Conservation (phyloP, 495 filamentous ascomycete species). For the Tuber umbilicatum region DNA sequence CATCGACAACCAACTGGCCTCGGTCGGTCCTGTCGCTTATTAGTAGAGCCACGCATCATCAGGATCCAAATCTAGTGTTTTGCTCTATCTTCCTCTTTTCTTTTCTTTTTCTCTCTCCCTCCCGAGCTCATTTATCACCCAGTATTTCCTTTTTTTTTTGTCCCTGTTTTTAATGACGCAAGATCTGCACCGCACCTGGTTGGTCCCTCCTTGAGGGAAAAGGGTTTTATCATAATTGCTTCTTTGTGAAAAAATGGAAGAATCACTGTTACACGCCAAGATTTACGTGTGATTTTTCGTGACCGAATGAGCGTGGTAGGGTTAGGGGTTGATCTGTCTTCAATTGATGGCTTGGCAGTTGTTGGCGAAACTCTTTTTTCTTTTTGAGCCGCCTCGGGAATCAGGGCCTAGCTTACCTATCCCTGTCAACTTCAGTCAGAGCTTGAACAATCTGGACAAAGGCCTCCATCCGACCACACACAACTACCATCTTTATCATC, state of each 20-base stretch:
- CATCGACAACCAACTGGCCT: neutral
- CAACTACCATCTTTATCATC: neutral
- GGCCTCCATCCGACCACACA: neutral
- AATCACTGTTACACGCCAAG: neutral
- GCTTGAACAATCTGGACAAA: neutral
- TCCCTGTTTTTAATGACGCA: slow-evolving; percentile 5
- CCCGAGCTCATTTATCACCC: neutral
- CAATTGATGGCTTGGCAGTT: neutral
- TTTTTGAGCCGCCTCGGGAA: neutral
- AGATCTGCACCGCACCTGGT: neutral
- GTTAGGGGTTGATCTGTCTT: neutral
- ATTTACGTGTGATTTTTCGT: neutral
- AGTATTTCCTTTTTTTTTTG: neutral
- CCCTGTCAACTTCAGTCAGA: neutral
- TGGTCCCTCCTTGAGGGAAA: neutral
- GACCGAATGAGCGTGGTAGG: neutral
- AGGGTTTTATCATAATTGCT: neutral
- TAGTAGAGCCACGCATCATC: neutral
- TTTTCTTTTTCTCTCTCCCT: neutral
- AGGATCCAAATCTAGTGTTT: neutral
- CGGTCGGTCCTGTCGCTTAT: neutral
- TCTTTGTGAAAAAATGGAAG: neutral
- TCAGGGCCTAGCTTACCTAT: neutral
- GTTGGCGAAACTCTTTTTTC: neutral
- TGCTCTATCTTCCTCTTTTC: neutral